These are phyloP conservation scores for Septoria petroselini DNA, from an alignment of 2,329 filamentous ascomycete genomes.

Conservation along the genomic window DNA sequence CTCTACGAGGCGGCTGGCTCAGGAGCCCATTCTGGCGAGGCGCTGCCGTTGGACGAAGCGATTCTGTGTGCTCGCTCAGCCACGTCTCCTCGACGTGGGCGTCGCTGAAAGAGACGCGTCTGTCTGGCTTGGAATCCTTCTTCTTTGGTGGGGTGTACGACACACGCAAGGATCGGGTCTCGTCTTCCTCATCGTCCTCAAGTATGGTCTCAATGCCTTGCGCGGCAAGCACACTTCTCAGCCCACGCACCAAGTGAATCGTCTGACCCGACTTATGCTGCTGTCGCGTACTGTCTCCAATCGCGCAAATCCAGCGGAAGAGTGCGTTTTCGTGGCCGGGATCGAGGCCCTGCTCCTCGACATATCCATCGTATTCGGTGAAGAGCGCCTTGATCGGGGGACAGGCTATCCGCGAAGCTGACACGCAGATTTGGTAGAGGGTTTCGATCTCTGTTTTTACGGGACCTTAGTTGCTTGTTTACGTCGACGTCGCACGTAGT, in stretches of 20 bases:
- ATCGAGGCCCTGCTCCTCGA: slow-evolving; percentile 67
- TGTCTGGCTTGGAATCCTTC: slow-evolving; percentile 31
- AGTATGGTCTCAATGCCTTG: slow-evolving; percentile 28
- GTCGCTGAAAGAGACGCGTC: slow-evolving; percentile 58
- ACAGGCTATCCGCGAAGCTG: slow-evolving; percentile 64
- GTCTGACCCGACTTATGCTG: slow-evolving; percentile 20
- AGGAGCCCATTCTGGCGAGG: slow-evolving; percentile 17
- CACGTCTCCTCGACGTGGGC: slow-evolving; percentile 53
- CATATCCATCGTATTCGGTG: slow-evolving; percentile 71
- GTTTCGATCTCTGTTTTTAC: slow-evolving; percentile 65
- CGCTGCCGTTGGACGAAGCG: slow-evolving; percentile 8
- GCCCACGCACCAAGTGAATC: slow-evolving; percentile 28
- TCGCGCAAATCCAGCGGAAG: slow-evolving; percentile 73
- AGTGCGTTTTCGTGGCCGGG: slow-evolving; percentile 72
- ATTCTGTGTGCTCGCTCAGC: slow-evolving; percentile 35
- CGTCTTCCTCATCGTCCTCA: slow-evolving; percentile 39
- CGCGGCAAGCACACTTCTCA: slow-evolving; percentile 32
- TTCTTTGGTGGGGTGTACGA: slow-evolving; percentile 16
- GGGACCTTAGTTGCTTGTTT: not conserved
- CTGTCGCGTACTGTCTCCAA: slow-evolving; percentile 55
- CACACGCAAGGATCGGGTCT: slow-evolving; percentile 15
- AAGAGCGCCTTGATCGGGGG: slow-evolving; percentile 76
- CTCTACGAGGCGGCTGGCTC: slow-evolving; percentile 24
- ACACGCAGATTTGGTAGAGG: slow-evolving; percentile 71
- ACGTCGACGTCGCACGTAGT: not conserved